Base-by-base conservation (phyloP, 495 filamentous ascomycete species). In the Apodospora peruviana region DNA sequence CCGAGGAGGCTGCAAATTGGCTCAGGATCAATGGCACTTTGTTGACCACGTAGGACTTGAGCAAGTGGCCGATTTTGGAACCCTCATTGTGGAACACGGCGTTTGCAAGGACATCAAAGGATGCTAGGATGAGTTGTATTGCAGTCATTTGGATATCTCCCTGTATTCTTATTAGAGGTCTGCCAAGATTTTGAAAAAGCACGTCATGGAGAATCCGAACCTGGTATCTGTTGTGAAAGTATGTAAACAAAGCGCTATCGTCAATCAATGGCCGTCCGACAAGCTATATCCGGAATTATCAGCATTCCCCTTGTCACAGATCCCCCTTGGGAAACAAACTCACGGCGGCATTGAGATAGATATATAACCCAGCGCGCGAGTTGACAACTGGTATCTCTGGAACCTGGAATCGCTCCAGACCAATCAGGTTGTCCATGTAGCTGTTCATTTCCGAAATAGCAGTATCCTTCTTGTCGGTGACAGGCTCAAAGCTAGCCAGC, bases 11-110 rank as follows among this genome's bases (percentile, higher is more conserved):
- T 2, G 72, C 71, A 46, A 94, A 77, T 21, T 81, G 78, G 9
- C 76, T 72, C 9, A 98, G 73, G 18, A 96, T 83, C 5, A 85
- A 58, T 0, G 94, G 93, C 3, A 97, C 71, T 62, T 96, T 96
- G 71, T 98, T 97, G 49, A 93, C 86, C 3, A 97, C 75, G 59
- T 93, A 98, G 10, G 90, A 93, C 39, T 90, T 83, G 48, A 96
- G 79, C n/a, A 91, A 60, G 47, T 88, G 85, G 55, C 86, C 85
- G 1, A 78, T 81, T 45, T 85, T 80, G 12, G 71, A 66, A 5
- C 84, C 79, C 61, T 95, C 89, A 41, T 80, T 85, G 19, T 87
- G 82, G 51, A 90, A 86, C 51, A 91, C 83, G 20, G 86, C 85
- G 60, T 94, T 95, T 1, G 90, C 85, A 17, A 96, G 70, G 2